phyloP scores from a whole-genome alignment of 1,139 yeast species.

The Schwanniomyces etchellsii region DNA sequence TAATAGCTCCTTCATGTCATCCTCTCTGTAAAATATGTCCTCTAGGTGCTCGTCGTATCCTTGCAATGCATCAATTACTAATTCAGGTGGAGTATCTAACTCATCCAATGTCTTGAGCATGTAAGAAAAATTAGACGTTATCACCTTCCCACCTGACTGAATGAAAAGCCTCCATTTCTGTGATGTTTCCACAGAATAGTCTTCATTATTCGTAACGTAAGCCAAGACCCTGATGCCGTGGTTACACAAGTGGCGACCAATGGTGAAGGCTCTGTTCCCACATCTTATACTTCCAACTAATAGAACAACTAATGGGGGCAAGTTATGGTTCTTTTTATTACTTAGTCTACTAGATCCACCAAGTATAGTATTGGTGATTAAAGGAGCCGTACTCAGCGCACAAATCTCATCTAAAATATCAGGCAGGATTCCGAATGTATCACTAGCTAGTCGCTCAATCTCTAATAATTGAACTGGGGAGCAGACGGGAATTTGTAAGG shows the following conservation, averaged over 20 bases:
- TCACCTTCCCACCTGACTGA: constrained; percentile 38
- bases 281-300: constrained; percentile 70
- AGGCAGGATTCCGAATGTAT: constrained; percentile 47
- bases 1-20: constrained; percentile 38
- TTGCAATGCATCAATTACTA: constrained; percentile 75
- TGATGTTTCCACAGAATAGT: constrained; percentile 22
- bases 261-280: constrained; percentile 71
- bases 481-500: constrained; percentile 48
- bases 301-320: constrained; percentile 71
- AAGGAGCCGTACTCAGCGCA: constrained; percentile 59
- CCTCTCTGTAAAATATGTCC: constrained; percentile 34
- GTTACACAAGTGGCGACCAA: constrained; percentile 75
- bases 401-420: constrained; percentile 60
- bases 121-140: constrained; percentile 27
- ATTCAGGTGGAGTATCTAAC: constrained; percentile 70
- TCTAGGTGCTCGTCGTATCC: constrained; percentile 73
- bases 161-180: constrained; percentile 52
- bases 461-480: constrained; percentile 82
- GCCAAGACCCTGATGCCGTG: constrained; percentile 69
- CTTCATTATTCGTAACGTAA: constrained; percentile 37
- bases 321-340: constrained; percentile 55
- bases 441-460: constrained; percentile 58
- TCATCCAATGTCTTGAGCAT: constrained; percentile 31
- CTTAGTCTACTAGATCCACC: constrained; percentile 66
- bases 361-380: constrained; percentile 50